Evolutionary conservation across 192 early-diverging fungal species (phyloP), one percentile per base, ranked within the genome.

Genomic region (Hyaloraphidium curvatum): DNA sequence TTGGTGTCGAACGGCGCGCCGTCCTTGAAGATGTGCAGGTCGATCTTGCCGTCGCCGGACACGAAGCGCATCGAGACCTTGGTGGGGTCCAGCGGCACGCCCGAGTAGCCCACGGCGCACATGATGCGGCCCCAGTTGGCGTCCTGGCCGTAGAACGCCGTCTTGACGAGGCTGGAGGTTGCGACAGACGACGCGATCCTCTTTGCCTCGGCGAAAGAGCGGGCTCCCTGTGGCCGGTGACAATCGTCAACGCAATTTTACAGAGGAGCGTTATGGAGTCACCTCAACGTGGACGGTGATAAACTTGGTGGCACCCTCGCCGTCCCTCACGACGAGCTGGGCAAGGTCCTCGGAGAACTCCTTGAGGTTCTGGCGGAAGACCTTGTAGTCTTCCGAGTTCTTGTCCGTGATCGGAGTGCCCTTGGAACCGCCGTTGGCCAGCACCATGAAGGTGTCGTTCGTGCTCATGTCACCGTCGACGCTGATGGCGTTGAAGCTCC

Each of bases 271-370:
- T 28, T 7, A 1, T 21, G 2, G 33, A 41, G 40, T 56, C 62
- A 82, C 83, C 67, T 76, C 72, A 21, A 97, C 83, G 28, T 80
- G 72, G 17, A 97, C 71, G 2, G 90, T 89, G 31, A 97, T 76
- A 62, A 97, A 97, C 68, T 93, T 97, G 50, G 92, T 97, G 1
- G 92, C 92, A 0, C 92, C 92, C 66, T 97, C 92, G 30, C 92
- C 92, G 69, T 97, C 92, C 50, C 87, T 66, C 9, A 97, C 92
- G 13, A 97, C 81, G 13, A 93, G 71, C 51, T 85, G 72, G 3
- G 92, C 86, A 33, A 97, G 67, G 37, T 92, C 86, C 13, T 76
- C 77, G 25, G 87, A 76, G 67, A 94, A 91, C n/a, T 62, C 64
- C 3, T 83, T 83, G 52, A 97, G 70, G 51, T 76, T 68, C 16